Base-by-base conservation (phyloP, 1,284 basidiomycete species). In the Naganishia cerealis region DNA sequence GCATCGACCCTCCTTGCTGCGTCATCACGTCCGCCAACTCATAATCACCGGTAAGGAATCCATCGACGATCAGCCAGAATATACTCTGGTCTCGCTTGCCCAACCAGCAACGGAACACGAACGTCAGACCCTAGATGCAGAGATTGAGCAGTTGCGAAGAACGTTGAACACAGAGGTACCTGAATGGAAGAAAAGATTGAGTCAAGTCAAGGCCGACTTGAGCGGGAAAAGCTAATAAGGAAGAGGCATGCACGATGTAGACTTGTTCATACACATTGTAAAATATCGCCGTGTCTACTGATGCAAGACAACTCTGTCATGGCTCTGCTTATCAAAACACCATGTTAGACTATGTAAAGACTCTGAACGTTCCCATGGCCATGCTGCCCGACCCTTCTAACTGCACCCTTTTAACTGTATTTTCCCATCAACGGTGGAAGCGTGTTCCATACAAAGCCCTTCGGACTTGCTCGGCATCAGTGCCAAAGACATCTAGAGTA, bases 141-240 rank as follows among this genome's bases (percentile, higher is more conserved):
- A 80, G 72, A 78, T 80, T 67, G 74, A 76, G 67, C 62, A 73
- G 26, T 71, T 80, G 33, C 76, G 79, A 65, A 69, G 52, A 21
- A 70, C 76, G 4, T 66, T 81, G 48, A 65, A 84, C 12, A 70
- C 65, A 26, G 91, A 92, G 81, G 91, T 92, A 52, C 81, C 80
- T 43, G 76, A 81, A 65, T 82, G 92, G 72, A 88, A 91, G 81
- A 79, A 78, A 62, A 86, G 86, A 74, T 79, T 93, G 65, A 83
- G 82, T 5, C 87, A 90, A 67, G 88, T 91, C 50, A 85, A 85
- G 63, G 79, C 62, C 16, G 76, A 80, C 70, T 63, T 81, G 55
- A 59, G 56, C 29, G 29, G 53, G 9, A 21, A 46, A 48, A 16
- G 16, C 24, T 59, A 33, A 56, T 38, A 16, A 33, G 29, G 29